These are phyloP conservation scores for Chrysosporium queenslandicum DNA, from an alignment of 2,329 filamentous ascomycete genomes.

Conservation along the genomic window DNA sequence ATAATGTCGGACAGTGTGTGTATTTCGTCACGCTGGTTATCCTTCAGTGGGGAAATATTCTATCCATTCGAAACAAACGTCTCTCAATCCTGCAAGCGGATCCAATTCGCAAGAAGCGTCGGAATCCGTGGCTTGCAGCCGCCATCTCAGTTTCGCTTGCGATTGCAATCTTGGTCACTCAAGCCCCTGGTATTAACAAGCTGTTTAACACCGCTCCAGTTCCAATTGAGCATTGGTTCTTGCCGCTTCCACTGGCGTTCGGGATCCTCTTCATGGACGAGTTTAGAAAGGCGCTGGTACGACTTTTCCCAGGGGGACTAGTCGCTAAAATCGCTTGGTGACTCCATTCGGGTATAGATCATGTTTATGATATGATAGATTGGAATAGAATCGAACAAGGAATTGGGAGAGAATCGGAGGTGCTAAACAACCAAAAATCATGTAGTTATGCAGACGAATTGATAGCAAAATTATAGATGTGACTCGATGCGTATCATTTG, in stretches of 20 bases:
- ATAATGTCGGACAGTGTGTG: constrained; percentile 42
- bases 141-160: constrained; percentile 40
- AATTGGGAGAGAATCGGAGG: too few relatives aligned
- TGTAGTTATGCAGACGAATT: too few relatives aligned
- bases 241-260: constrained; percentile 43
- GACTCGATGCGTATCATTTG: too few relatives aligned
- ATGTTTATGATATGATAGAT: too few relatives aligned
- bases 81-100: constrained; percentile 45
- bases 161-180: constrained; percentile 47
- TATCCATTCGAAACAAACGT: constrained; percentile 44
- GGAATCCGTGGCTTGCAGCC: constrained; percentile 43
- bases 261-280: constrained; percentile 46
- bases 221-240: constrained; percentile 45
- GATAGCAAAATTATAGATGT: too few relatives aligned
- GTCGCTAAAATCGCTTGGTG: constrained; percentile 46
- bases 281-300: constrained; percentile 42
- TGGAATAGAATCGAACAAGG: too few relatives aligned
- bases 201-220: constrained; percentile 43
- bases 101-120: constrained; percentile 38
- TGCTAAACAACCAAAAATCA: too few relatives aligned
- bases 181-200: constrained; percentile 42
- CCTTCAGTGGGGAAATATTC: constrained; percentile 46
- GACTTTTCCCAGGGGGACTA: constrained; percentile 37
- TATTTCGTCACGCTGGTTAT: constrained; percentile 48
- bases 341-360: too few relatives aligned